Base-by-base conservation (phyloP, 768 basidiomycete genomes). In the Glaciozyma antarctica region DNA sequence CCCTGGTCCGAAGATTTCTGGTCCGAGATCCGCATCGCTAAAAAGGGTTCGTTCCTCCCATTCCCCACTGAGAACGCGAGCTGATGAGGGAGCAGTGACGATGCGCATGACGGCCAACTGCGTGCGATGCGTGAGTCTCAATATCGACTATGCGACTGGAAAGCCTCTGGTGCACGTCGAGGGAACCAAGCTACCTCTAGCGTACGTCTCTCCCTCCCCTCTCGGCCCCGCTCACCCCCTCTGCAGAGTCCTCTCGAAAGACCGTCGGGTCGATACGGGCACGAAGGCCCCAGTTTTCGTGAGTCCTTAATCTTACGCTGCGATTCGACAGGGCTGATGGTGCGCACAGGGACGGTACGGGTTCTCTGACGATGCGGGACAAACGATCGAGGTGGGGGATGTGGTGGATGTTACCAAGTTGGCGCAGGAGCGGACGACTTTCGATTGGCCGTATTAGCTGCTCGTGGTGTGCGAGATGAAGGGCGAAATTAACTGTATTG, bases 1-100 rank as follows among this genome's bases (percentile, higher is more conserved):
- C 62, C 62, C 4, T 63, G 56, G 55, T 55, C 57, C 7, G 62
- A 63, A 38, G 62, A 63, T 10, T 63, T 13, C 4, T 63, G 62
- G 62, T 16, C 13, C 10, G 55, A 63, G 56, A 12, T 63, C 26
- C 32, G 21, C 19, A 30, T 63, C 24, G 48, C 10, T 7, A 43
- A 34, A 0, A 57, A 24, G 17, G 38, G 38, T 41, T 41, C 38
- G 38, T 41, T 15, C 38, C 38, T 41, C 38, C 12, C 38, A 2
- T 41, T 15, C 38, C 38, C 13, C 38, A 41, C 7, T 7, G 38
- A 2, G 38, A 41, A n/a, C n/a, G n/a, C n/a, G n/a, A 2, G 13
- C 38, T 41, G 38, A 41, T 13, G 38, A 41, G 38, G 13, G 38
- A 2, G 38, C 38, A 41, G 38, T 41, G 38, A 41, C 24, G 6